Evolutionary conservation across 495 filamentous ascomycete genomes (phyloP), one percentile per base, ranked within the genome.

Genomic region (Xylaria acuta): DNA sequence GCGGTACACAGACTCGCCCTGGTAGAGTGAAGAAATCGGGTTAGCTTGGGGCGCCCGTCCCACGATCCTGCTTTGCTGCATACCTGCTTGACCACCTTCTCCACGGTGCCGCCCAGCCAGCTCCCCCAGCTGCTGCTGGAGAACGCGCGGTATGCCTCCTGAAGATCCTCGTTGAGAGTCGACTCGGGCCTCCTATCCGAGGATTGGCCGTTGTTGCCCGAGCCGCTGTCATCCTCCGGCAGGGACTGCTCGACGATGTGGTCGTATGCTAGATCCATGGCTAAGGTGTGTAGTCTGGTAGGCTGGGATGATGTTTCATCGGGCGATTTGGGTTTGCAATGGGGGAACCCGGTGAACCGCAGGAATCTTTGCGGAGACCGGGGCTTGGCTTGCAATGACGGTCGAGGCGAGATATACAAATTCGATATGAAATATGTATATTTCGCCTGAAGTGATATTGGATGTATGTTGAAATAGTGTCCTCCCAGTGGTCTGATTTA

Each of bases 231-330:
- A 36, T 92, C 87, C 53, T 92, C 89, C 30, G 87, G 85, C 73
- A 93, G 84, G 67, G 88, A 86, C 79, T 95, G 92, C 84, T 97
- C 94, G 78, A 94, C 92, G 75, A 99, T 97, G 80, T 97, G 94
- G 78, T 99, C 96, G 87, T 98, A 99, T 49, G 96, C 94, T 76
- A 97, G 82, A 87, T 99, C 96, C 96, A 99, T 99, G 63, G 18
- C 40, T 72, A 67, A 34, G n/a, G 36, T 16, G 58, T 51, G 53
- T 40, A 20, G 11, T 25, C n/a, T n/a, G 58, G n/a, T 14, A 14
- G 27, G 45, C 40, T 8, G 6, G 40, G 69, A 6, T 66, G 60
- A 43, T 65, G 62, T 71, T 34, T 71, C 69, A 65, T 71, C 60
- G 60, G 62, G 45, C 38, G 51, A 9, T 16, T 22, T 1, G 60